Evolutionary conservation across 352 stramenopile species (phyloP), one percentile per base, ranked within the genome.

Genomic region (Globisporangium cystogenes): DNA sequence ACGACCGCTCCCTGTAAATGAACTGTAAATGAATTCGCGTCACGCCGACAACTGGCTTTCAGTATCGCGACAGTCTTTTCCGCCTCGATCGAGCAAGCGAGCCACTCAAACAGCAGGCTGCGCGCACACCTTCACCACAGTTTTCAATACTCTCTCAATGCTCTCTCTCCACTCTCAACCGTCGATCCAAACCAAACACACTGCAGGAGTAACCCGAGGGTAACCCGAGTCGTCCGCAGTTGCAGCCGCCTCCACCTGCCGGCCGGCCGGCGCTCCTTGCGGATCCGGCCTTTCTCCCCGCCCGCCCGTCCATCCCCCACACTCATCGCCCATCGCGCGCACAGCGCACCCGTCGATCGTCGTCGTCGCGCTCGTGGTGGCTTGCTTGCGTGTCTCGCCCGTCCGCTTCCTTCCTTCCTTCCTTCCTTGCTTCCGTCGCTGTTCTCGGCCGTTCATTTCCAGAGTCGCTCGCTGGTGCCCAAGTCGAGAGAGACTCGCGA

Each of bases 401-500:
- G 21, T 8, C 8, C 29, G n/a, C 7, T 49, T 12, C 16, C n/a
- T 41, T 1, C 4, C 53, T 50, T 51, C 49, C 44, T 8, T 12
- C 29, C 7, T 49, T 12, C 16, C n/a, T 41, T 1, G 11, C 53
- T 50, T 51, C 49, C 44, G 31, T 35, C 26, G 24, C 51, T 36
- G 50, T 50, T 35, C 27, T 35, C 39, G 46, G n/a, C 7, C n/a
- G 21, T n/a, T 55, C 47, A 61, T 55, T 55, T 55, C 40, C 33
- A 31, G 41, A 56, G 37, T 50, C 33, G 48, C 55, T 44, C 55
- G 31, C 46, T 55, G 40, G n/a, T 26, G 39, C 46, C 23, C 41
- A 40, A n/a, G n/a, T n/a, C n/a, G n/a, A n/a, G n/a, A n/a, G n/a
- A n/a, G n/a, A n/a, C n/a, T n/a, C n/a, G n/a, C n/a, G n/a, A n/a